phyloP scores from a whole-genome alignment of 352 stramenopile genomes.

The Pythium folliculosum region DNA sequence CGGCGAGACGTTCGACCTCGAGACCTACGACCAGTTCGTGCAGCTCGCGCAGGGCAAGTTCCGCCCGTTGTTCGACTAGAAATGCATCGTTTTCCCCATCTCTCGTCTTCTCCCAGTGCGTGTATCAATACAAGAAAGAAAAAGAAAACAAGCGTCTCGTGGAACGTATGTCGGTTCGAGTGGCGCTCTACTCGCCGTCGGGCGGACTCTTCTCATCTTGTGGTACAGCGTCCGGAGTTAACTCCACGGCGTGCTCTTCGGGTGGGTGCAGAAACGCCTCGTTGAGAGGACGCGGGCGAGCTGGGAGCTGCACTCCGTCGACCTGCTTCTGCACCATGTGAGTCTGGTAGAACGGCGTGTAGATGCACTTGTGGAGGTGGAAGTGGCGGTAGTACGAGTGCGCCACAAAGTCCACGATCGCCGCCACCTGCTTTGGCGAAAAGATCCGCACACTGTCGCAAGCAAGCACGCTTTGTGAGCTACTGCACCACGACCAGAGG shows the following conservation, averaged over 20 bases:
- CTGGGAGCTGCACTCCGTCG: conserved; percentile 49
- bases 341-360: conserved; percentile 61
- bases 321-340: conserved; percentile 49
- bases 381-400: conserved; percentile 84
- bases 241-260: conserved; percentile 9
- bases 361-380: conserved; percentile 80
- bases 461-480: neutral
- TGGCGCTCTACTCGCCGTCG: neutral
- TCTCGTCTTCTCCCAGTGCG: neutral
- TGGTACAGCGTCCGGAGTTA: neutral
- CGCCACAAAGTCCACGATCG: conserved; percentile 73
- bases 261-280: conserved; percentile 44
- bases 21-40: conserved; percentile 85
- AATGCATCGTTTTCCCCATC: neutral
- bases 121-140: conserved; percentile 10
- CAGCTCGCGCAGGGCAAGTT: conserved; percentile 75
- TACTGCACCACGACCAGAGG: neutral
- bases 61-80: conserved; percentile 69
- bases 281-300: conserved; percentile 34
- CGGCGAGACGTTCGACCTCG: conserved; percentile 78
- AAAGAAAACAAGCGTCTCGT: too few relatives aligned
- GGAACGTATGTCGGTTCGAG: neutral
- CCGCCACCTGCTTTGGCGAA: conserved; percentile 42
- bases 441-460: conserved; percentile 58
- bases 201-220: conserved; percentile 5